phyloP scores from a whole-genome alignment of 148 eudicot species.

The Vaccinium corymbosum region DNA sequence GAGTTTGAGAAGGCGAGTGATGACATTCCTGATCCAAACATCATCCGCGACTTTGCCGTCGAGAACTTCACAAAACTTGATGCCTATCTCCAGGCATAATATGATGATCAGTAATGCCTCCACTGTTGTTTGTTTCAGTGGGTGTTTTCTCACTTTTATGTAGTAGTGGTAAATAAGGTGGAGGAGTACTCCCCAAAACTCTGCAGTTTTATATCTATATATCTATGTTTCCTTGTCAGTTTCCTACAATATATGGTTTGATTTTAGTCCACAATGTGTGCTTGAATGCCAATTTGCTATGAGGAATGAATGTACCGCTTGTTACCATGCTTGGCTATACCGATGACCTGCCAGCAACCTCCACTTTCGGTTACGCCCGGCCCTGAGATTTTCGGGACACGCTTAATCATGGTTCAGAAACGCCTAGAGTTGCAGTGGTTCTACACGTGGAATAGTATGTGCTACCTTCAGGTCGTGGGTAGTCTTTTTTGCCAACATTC shows the following conservation, averaged over 20 bases:
- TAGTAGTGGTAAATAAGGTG: constrained; percentile 2
- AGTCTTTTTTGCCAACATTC: too few relatives aligned
- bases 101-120: neutral
- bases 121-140: neutral
- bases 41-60: constrained; percentile 60
- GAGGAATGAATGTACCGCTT: neutral
- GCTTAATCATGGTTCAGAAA: too few relatives aligned
- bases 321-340: too few relatives aligned
- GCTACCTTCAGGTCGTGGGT: too few relatives aligned
- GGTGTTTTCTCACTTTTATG: neutral
- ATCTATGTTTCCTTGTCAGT: neutral
- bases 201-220: neutral
- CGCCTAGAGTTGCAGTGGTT: too few relatives aligned
- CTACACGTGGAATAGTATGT: too few relatives aligned
- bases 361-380: too few relatives aligned
- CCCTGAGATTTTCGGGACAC: too few relatives aligned
- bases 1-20: constrained; percentile 73
- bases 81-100: constrained; percentile 42
- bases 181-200: neutral
- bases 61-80: constrained; percentile 62
- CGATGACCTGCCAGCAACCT: too few relatives aligned
- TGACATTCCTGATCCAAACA: constrained; percentile 56
- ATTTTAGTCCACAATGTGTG: neutral
- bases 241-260: neutral
- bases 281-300: neutral